Base-by-base conservation (phyloP, 179 eudicot genomes). In the Carnegiea gigantea region DNA sequence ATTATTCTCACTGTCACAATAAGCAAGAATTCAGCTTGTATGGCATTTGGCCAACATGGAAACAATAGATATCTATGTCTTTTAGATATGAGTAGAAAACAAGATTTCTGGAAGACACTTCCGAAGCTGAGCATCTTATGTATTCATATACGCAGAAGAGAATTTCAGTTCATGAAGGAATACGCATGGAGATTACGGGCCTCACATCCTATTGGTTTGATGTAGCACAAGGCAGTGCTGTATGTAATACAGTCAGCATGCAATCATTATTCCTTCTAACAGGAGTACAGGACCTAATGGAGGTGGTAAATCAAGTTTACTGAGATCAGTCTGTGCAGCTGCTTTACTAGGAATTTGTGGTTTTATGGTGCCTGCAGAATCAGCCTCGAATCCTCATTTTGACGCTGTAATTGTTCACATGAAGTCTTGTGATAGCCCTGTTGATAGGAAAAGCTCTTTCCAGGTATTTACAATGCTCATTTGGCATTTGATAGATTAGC, bases 201-300 rank as follows among this genome's bases (percentile, higher is more conserved):
- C 81, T 96, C 82, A 90, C 92, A 62, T 98, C 99, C 13, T 96
- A 96, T 82, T 96, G 98, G 99, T 90, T 96, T 79, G 98, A 96
- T 85, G 84, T 88, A 73, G 93, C 93, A 48, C 91, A 94, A 91
- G 98, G 97, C 53, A 88, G 89, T 77, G 97, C 98, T 57, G 93
- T 96, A 70, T 85, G 84, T 53, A 96, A 96, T 78, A 89, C 90
- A 79, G 89, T 94, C 36, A 89, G 86, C 75, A 94, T 96, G 99
- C 88, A 90, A 76, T 96, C 99, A 53, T 83, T 96, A 79, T 93
- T 94, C 86, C 92, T 96, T 79, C 85, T 96, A 76, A 96, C 99
- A 43, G n/a, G n/a, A n/a, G n/a, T n/a, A n/a, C n/a, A n/a, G 99
- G 99, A 83, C 99, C 99, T 15, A 96, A 96, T 72, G 99, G 99